These are phyloP conservation scores for Linanthus parryae DNA, from an alignment of 148 eudicot species.

Conservation along the genomic window DNA sequence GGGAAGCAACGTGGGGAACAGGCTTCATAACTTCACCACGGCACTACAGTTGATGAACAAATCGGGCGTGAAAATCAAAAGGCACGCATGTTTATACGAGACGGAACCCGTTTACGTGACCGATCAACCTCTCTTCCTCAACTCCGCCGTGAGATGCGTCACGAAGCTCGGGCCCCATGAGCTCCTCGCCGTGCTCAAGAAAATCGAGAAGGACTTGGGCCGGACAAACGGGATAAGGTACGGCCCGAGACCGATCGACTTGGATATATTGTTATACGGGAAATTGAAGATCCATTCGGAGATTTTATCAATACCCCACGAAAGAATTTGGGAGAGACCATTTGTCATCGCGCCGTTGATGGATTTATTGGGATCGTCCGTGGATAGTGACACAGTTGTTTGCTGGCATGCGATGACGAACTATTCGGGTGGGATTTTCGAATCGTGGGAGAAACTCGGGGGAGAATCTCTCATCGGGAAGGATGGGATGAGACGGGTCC, in stretches of 20 bases:
- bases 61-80: conserved; percentile 56
- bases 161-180: conserved; percentile 84
- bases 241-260: conserved; percentile 86
- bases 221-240: conserved; percentile 79
- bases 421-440: conserved; percentile 54
- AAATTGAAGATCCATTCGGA: conserved; percentile 51
- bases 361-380: conserved; percentile 56
- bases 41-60: conserved; percentile 66
- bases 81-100: conserved; percentile 83
- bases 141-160: conserved; percentile 77
- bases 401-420: conserved; percentile 66
- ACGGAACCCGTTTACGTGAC: conserved; percentile 85
- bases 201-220: conserved; percentile 85
- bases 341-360: conserved; percentile 89
- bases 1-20: conserved; percentile 90
- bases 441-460: conserved; percentile 86
- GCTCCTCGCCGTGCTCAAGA: conserved; percentile 55
- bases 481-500: conserved; percentile 78
- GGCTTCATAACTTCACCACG: conserved; percentile 53
- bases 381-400: conserved; percentile 52
- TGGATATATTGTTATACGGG: conserved; percentile 83
- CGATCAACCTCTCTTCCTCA: conserved; percentile 80
- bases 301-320: conserved; percentile 71
- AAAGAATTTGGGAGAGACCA: conserved; percentile 92
- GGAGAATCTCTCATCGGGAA: conserved; percentile 77